A percentile compares a stretch with the other conserved stretches of the same genome.
phyloP scores from a whole-genome alignment of 768 basidiomycete species.

The Hortiboletus campestris region DNA sequence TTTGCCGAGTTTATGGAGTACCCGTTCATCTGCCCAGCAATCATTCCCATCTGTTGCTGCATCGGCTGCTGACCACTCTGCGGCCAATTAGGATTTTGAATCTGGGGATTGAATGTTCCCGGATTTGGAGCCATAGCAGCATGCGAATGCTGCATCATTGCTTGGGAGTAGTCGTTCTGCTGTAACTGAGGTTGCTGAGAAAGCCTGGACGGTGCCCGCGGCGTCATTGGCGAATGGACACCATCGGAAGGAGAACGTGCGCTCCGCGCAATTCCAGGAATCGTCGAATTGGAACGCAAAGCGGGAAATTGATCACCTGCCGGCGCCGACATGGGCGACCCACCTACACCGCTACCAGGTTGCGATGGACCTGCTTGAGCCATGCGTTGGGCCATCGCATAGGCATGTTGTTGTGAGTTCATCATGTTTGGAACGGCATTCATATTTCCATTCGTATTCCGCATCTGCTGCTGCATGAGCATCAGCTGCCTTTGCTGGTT shows the following conservation, averaged over 20 bases:
- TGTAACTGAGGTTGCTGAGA: conserved; percentile 48
- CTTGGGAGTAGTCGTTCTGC: conserved; percentile 40
- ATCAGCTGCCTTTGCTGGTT: conserved; percentile 48
- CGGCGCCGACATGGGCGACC: conserved; percentile 44
- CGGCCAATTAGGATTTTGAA: conserved; percentile 42
- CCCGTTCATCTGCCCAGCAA: conserved; percentile 37
- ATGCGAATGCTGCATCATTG: conserved; percentile 38
- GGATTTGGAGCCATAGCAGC: conserved; percentile 29
- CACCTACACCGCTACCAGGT: conserved; percentile 25
- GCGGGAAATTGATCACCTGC: conserved; percentile 45
- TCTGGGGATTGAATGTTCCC: conserved; percentile 32
- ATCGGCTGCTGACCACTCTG: conserved; percentile 58
- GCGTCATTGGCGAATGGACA: conserved; percentile 43
- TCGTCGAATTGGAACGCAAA: conserved; percentile 56
- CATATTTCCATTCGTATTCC: conserved; percentile 27
- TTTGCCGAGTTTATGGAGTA: conserved; percentile 38
- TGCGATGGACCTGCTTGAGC: conserved; percentile 42
- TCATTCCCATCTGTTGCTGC: conserved; percentile 37
- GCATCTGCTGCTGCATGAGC: conserved; percentile 38
- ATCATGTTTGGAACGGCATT: conserved; percentile 30
- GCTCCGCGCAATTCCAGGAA: conserved; percentile 75
- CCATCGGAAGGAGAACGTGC: conserved; percentile 73
- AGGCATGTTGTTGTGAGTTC: conserved; percentile 34
- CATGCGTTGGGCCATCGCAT: conserved; percentile 42
- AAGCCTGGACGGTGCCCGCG: conserved; percentile 35